Conservation (phyloP, 2,329 filamentous ascomycete genomes). For the Monilinia polystroma region DNA sequence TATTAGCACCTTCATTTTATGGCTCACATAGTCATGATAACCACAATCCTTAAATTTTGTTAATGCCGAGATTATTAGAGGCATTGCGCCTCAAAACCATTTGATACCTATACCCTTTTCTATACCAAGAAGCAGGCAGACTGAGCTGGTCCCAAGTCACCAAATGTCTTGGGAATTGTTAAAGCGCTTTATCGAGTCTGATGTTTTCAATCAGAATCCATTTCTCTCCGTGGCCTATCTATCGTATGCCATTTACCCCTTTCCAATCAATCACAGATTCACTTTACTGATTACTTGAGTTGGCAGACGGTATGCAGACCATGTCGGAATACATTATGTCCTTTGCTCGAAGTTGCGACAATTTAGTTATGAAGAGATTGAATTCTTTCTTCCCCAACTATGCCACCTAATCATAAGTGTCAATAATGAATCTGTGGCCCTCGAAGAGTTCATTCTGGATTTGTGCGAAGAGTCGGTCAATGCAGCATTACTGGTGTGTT, state of each 20-base stretch:
- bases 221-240: constrained; percentile 87
- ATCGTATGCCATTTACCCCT: constrained; percentile 54
- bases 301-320: constrained; percentile 77
- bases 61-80: constrained; percentile 40
- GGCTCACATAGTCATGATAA: constrained; percentile 33
- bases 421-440: constrained; percentile 86
- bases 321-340: constrained; percentile 87
- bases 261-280: constrained; percentile 17
- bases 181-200: constrained; percentile 87
- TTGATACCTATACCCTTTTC: constrained; percentile 26
- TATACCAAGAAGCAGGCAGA: constrained; percentile 22
- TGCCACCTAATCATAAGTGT: constrained; percentile 86
- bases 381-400: constrained; percentile 86
- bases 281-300: constrained; percentile 14
- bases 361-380: constrained; percentile 87
- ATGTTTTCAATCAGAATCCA: constrained; percentile 89
- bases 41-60: constrained; percentile 28
- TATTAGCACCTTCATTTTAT: constrained; percentile 20
- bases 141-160: constrained; percentile 22
- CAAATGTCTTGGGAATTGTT: constrained; percentile 80
- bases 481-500: constrained; percentile 72
- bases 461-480: constrained; percentile 86
- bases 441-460: constrained; percentile 85
- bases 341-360: constrained; percentile 85
- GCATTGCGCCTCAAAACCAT: constrained; percentile 38